These are phyloP conservation scores for Calophaca sinica DNA, from an alignment of 306 rosid species.

Conservation along the genomic window DNA sequence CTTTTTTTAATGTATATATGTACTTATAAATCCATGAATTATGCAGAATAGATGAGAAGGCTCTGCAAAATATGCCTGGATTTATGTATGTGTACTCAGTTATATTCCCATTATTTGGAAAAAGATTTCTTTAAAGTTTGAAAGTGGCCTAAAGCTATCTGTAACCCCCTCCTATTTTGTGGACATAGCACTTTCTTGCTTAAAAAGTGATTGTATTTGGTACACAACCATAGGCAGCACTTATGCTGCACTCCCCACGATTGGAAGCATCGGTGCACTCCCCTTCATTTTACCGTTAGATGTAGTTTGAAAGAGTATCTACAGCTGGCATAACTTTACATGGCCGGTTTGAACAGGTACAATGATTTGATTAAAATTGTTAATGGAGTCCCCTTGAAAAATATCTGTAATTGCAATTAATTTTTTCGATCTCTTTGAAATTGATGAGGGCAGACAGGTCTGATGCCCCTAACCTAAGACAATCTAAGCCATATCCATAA, in stretches of 20 bases:
- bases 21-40: neutral
- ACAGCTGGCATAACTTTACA: neutral
- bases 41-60: neutral
- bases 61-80: neutral
- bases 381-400: neutral
- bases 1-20: neutral
- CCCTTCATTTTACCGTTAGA: too few relatives aligned
- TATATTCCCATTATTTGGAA: neutral
- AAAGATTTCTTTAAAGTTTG: neutral
- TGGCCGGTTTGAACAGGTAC: neutral
- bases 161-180: neutral
- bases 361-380: neutral
- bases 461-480: too few relatives aligned
- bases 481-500: too few relatives aligned
- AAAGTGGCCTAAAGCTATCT: slow-evolving; percentile 1
- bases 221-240: neutral
- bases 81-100: neutral
- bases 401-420: neutral
- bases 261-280: neutral
- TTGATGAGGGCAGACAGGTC: too few relatives aligned
- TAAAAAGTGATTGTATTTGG: neutral
- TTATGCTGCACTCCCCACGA: neutral
- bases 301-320: neutral
- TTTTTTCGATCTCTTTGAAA: neutral
- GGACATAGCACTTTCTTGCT: neutral